These are phyloP conservation scores for Vicia faba DNA, from an alignment of 306 rosid species.

Conservation along the genomic window DNA sequence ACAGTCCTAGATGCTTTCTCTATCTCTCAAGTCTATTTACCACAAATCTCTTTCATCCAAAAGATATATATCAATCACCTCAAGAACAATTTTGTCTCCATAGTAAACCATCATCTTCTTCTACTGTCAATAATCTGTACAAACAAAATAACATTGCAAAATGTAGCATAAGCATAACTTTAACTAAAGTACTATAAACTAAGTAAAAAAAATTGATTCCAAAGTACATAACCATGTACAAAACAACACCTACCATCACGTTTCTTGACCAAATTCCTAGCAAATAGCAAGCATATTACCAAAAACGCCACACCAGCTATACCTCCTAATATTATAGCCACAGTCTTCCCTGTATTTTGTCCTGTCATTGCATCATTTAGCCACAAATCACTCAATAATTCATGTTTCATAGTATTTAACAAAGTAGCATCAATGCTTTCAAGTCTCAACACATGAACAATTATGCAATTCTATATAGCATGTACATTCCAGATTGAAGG, in stretches of 20 bases:
- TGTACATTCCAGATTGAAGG: background rate
- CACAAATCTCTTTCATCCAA: conserved; percentile 51
- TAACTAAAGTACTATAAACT: background rate
- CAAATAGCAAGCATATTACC: conserved; percentile 79
- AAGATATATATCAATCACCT: conserved; percentile 46
- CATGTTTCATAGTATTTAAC: background rate
- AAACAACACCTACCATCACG: conserved; percentile 68
- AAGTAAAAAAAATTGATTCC: conserved; percentile 6
- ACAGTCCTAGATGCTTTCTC: conserved; percentile 35
- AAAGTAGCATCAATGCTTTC: conserved; percentile 10
- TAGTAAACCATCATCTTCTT: conserved; percentile 39
- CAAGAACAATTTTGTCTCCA: conserved; percentile 49
- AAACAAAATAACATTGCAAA: conserved; percentile 41
- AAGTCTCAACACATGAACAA: conserved; percentile 10
- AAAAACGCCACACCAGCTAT: conserved; percentile 89
- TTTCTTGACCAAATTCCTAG: conserved; percentile 78
- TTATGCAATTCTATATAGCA: background rate
- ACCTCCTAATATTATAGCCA: conserved; percentile 92
- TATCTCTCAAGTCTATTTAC: conserved; percentile 46
- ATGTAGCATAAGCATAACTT: conserved; percentile 23
- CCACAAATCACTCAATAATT: conserved; percentile 26
- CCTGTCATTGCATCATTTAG: conserved; percentile 54
- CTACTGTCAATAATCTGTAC: conserved; percentile 76
- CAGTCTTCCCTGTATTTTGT: conserved; percentile 77
- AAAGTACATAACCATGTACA: background rate